Evolutionary conservation across 108 stramenopile genomes (phyloP), one percentile per base, ranked within the genome.

Genomic region (Nannochloropsis oceanica): DNA sequence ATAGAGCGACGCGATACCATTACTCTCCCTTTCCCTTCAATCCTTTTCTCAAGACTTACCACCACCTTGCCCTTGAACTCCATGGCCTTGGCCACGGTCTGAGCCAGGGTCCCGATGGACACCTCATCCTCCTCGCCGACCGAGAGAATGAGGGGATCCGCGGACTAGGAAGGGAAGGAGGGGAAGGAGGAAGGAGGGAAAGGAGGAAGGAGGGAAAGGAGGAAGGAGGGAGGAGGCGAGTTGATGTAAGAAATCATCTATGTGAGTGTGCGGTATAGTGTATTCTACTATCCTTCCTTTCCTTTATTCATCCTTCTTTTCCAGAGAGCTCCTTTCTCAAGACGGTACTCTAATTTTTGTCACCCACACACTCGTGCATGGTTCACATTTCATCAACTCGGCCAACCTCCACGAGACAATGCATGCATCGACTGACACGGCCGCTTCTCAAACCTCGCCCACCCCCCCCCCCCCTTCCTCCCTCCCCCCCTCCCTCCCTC

Each of bases 31-130:
- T 20, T 82, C 24, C 22, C 18, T 82, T 42, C 2, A 22, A 1
- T 82, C 43, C 22, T 79, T 43, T 43, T 24, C 42, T 2, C 2
- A 20, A 43, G 73, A 43, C 44, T 44, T 83, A 83, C 73, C 43
- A 89, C 84, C 81, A 89, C 87, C 43, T 89, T 85, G 82, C 87
- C 87, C 44, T 94, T 92, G 90, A 96, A 97, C 83, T 95, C 92
- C 95, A 96, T 97, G 26, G 95, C 96, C 91, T 94, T 93, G 59
- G 96, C 96, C 14, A 98, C 95, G 11, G 92, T 91, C 83, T 93
- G 85, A 8, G 98, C 98, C 42, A 97, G 97, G 88, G 96, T 95
- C 82, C 94, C 94, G 90, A 99, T 99, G 84, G 92, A 90, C 25
- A 99, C 97, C 92, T 99, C 97, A 27, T 92, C 96, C 26, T 88